phyloP scores from a whole-genome alignment of 2,329 filamentous ascomycete genomes.

The Chaetomiaceae sp. region DNA sequence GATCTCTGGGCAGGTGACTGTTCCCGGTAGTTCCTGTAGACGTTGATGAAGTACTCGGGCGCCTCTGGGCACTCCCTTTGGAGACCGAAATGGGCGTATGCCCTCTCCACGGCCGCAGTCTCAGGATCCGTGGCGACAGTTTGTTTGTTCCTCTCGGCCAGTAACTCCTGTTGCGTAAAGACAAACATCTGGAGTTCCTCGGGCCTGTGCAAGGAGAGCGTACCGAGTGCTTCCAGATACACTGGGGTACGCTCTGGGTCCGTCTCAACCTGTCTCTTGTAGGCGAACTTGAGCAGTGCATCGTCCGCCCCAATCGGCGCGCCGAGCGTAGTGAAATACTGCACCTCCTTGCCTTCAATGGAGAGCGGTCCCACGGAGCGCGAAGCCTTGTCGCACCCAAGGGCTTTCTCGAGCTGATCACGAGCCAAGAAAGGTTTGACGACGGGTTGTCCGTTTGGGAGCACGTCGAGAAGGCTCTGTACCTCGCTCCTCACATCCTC shows the following conservation, averaged over 20 bases:
- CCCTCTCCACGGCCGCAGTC: slow-evolving; percentile 11
- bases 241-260: slow-evolving; percentile 11
- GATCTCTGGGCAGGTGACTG: slow-evolving; percentile 25
- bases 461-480: slow-evolving; percentile 35
- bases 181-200: slow-evolving; percentile 22
- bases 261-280: slow-evolving; percentile 16
- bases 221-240: slow-evolving; percentile 20
- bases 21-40: slow-evolving; percentile 21
- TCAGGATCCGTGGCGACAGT: neutral
- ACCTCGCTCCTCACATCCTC: slow-evolving; percentile 46
- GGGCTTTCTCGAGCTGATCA: slow-evolving; percentile 15
- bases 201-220: slow-evolving; percentile 14
- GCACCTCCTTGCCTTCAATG: slow-evolving; percentile 5
- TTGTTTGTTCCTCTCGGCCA: slow-evolving; percentile 9
- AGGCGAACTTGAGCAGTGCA: slow-evolving; percentile 23
- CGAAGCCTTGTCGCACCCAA: slow-evolving; percentile 25
- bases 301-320: slow-evolving; percentile 17
- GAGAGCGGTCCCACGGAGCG: slow-evolving; percentile 11
- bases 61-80: slow-evolving; percentile 8
- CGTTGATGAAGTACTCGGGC: slow-evolving; percentile 19
- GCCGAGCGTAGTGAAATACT: slow-evolving; percentile 17
- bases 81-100: slow-evolving; percentile 26
- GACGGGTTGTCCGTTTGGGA: slow-evolving; percentile 16
- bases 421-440: slow-evolving; percentile 25
- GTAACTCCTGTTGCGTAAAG: slow-evolving; percentile 8